Evolutionary conservation across 73 alveolate species (phyloP).

Genomic region (Tetrahymena malaccensis): DNA sequence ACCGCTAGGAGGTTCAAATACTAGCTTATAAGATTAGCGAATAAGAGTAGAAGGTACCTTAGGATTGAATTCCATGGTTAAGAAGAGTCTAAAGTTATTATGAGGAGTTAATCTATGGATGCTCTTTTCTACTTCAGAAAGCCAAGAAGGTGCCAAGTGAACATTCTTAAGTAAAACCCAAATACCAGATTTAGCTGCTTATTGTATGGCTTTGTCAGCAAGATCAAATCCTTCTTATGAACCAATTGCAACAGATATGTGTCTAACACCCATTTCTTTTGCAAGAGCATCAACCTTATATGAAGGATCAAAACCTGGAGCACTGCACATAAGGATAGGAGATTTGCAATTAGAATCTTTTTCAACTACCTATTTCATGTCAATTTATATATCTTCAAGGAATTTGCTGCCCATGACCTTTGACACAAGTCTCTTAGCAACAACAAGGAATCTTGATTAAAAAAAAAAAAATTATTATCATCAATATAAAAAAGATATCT

Average conservation of each 20-base stretch:
- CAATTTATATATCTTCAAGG: conserved; percentile 68
- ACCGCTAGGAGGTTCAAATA: conserved; percentile 99
- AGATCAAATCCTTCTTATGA: conserved; percentile 91
- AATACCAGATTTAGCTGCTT: conserved; percentile 83
- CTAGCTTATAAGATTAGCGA: conserved; percentile 90
- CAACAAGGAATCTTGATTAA: conserved; percentile 76
- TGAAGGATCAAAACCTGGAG: conserved; percentile 98
- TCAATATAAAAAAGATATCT: too few relatives aligned
- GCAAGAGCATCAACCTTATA: conserved; percentile 86
- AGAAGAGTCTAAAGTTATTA: conserved; percentile 95
- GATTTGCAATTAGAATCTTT: conserved; percentile 75
- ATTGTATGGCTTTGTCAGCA: conserved; percentile 88
- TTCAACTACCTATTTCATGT: conserved; percentile 71
- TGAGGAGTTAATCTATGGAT: conserved; percentile 89
- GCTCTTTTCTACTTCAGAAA: conserved; percentile 95
- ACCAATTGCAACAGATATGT: conserved; percentile 97
- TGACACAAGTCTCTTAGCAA: conserved; percentile 59
- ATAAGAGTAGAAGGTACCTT: conserved; percentile 94
- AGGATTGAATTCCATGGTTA: conserved; percentile 99
- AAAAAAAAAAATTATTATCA: too few relatives aligned
- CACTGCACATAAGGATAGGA: conserved; percentile 84
- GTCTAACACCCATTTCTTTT: conserved; percentile 70
- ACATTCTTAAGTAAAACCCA: conserved; percentile 99
- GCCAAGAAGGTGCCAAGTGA: conserved; percentile 98
- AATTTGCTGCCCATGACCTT: conserved; percentile 72